Percentiles rank a stretch among this genome's conserved stretches.
phyloP scores from a whole-genome alignment of 768 basidiomycete species.

The Lactifluus volemus region DNA sequence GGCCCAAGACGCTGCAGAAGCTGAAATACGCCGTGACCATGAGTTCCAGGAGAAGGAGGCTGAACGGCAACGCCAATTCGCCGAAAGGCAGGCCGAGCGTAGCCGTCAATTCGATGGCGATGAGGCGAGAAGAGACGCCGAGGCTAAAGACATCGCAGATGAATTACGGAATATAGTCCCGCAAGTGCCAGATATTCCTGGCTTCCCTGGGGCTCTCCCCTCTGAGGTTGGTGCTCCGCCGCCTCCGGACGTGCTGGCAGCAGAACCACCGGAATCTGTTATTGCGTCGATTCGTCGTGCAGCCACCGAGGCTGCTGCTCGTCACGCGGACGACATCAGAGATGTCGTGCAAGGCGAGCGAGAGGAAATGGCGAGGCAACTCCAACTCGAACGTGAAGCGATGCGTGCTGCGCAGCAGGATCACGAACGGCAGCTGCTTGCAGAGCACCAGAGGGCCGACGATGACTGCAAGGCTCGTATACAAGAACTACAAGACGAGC shows the following conservation, averaged over 20 bases:
- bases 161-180: constrained; percentile 28
- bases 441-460: constrained; percentile 24
- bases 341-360: constrained; percentile 28
- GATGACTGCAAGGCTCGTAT: constrained; percentile 51
- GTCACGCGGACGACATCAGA: constrained; percentile 48
- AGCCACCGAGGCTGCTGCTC: constrained; percentile 46
- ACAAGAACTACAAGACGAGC: constrained; percentile 51
- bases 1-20: constrained; percentile 42
- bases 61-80: constrained; percentile 51
- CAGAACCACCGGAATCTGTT: constrained; percentile 26
- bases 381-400: constrained; percentile 16
- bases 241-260: constrained; percentile 14
- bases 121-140: constrained; percentile 47
- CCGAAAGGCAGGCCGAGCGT: constrained; percentile 50
- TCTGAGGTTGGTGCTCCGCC: not conserved
- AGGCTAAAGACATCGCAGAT: constrained; percentile 43
- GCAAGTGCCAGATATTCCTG: not conserved
- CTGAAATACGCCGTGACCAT: constrained; percentile 54
- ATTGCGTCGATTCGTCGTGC: constrained; percentile 33
- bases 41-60: constrained; percentile 61
- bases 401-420: constrained; percentile 18
- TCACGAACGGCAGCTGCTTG: constrained; percentile 12
- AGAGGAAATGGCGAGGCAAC: constrained; percentile 13
- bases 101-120: constrained; percentile 49
- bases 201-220: not conserved